Conservation (phyloP, 805 yeast genomes). For the Naumovozyma baii region DNA sequence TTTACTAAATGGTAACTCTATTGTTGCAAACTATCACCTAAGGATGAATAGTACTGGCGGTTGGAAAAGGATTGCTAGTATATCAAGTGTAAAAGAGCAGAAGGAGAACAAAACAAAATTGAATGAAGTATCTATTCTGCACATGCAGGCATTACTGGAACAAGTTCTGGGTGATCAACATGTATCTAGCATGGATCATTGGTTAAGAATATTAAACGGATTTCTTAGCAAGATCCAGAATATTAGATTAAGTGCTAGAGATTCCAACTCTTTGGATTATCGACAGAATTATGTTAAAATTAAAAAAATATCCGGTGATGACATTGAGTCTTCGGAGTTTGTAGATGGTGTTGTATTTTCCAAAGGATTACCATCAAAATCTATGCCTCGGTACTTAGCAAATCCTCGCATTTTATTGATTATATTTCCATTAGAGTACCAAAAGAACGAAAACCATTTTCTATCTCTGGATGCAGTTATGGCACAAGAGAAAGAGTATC, state of each 20-base stretch:
- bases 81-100: slow-evolving; percentile 9
- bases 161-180: slow-evolving; percentile 56
- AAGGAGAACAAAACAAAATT: slow-evolving; percentile 22
- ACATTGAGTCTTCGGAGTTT: slow-evolving; percentile 46
- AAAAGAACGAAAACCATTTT: slow-evolving; percentile 65
- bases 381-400: slow-evolving; percentile 56
- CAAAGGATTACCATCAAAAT: slow-evolving; percentile 66
- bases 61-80: slow-evolving; percentile 19
- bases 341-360: slow-evolving; percentile 80
- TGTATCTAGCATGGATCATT: slow-evolving; percentile 40
- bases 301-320: slow-evolving; percentile 74
- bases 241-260: slow-evolving; percentile 48
- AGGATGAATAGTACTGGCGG: neutral
- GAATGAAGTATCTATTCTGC: slow-evolving; percentile 32
- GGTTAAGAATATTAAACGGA: slow-evolving; percentile 47
- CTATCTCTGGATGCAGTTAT: slow-evolving; percentile 75
- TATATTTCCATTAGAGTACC: slow-evolving; percentile 83
- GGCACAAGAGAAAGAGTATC: slow-evolving; percentile 79
- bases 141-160: slow-evolving; percentile 41
- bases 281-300: slow-evolving; percentile 75
- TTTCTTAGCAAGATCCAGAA: slow-evolving; percentile 47
- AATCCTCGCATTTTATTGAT: slow-evolving; percentile 73
- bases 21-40: neutral
- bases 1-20: neutral
- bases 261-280: slow-evolving; percentile 72